Conservation (phyloP, 495 filamentous ascomycete species). For the Thermothielavioides terrestris region DNA sequence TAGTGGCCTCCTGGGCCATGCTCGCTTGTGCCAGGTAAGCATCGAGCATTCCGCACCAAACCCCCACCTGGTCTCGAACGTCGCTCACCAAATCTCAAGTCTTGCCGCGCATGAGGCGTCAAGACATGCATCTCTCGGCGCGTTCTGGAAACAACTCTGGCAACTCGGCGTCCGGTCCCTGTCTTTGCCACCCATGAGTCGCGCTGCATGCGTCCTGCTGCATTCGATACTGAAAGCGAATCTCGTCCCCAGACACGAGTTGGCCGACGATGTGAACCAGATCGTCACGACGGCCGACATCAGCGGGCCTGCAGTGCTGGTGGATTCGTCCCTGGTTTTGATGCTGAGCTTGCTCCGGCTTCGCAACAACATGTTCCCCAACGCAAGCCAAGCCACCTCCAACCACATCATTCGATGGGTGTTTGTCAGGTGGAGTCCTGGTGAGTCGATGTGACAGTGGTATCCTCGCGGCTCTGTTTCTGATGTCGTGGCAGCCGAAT, state of each 20-base stretch:
- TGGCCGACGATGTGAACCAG: slow-evolving; percentile 54
- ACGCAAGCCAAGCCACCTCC: slow-evolving; percentile 52
- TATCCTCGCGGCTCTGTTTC: neutral
- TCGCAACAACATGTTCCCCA: slow-evolving; percentile 54
- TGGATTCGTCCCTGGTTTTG: slow-evolving; percentile 66
- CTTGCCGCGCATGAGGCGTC: slow-evolving; percentile 12
- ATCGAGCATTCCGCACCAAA: neutral
- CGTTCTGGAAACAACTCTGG: slow-evolving; percentile 65
- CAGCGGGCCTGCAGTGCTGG: slow-evolving; percentile 70
- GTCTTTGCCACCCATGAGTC: slow-evolving; percentile 59
- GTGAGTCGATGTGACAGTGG: slow-evolving; percentile 28
- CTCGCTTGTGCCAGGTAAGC: slow-evolving; percentile 52
- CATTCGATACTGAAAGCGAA: slow-evolving; percentile 53
- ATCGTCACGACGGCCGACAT: slow-evolving; percentile 68
- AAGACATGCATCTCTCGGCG: slow-evolving; percentile 18
- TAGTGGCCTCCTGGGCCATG: slow-evolving; percentile 45
- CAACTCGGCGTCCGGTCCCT: slow-evolving; percentile 62
- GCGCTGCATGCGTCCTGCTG: slow-evolving; percentile 74
- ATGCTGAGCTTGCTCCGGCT: slow-evolving; percentile 58
- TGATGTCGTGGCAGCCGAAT: slow-evolving; percentile 24
- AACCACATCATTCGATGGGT: slow-evolving; percentile 72
- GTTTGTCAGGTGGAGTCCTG: slow-evolving; percentile 67
- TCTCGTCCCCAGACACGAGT: slow-evolving; percentile 52
- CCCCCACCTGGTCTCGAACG: neutral
- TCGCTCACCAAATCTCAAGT: slow-evolving; percentile 15